phyloP scores from a whole-genome alignment of 2,329 filamentous ascomycete genomes.

The Phaeoacremonium minimum region DNA sequence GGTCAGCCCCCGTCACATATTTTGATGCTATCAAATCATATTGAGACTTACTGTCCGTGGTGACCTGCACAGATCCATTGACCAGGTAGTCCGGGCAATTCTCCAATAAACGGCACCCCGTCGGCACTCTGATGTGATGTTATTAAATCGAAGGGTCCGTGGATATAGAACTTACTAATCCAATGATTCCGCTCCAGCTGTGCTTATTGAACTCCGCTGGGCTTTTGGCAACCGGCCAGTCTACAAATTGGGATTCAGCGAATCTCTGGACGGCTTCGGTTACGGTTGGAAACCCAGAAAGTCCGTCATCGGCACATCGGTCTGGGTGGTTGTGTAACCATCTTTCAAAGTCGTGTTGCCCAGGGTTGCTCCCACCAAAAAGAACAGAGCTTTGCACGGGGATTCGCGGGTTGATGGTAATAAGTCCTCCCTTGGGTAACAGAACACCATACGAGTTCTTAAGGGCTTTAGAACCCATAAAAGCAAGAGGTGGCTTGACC shows the following conservation, averaged over 20 bases:
- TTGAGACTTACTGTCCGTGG: conserved; percentile 8
- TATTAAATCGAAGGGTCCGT: neutral
- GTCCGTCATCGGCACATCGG: conserved; percentile 21
- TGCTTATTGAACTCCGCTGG: conserved; percentile 17
- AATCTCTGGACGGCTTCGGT: conserved; percentile 18
- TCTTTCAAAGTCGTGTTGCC: conserved; percentile 20
- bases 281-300: conserved; percentile 17
- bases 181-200: conserved; percentile 10
- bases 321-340: conserved; percentile 22
- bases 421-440: conserved; percentile 18
- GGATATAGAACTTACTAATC: neutral
- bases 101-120: conserved; percentile 11
- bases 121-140: conserved; percentile 4
- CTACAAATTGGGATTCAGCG: conserved; percentile 17
- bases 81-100: conserved; percentile 7
- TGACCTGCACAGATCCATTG: conserved; percentile 14
- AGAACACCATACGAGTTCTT: conserved; percentile 25
- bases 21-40: neutral
- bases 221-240: conserved; percentile 18
- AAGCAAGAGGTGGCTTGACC: conserved; percentile 1
- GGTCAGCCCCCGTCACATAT: too few relatives aligned
- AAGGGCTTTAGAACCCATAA: conserved; percentile 6
- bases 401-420: conserved; percentile 25
- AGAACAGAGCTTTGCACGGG: conserved; percentile 21
- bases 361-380: conserved; percentile 25